Base-by-base conservation (phyloP, 2,329 filamentous ascomycete genomes). In the Berkeleyomyces rouxiae region DNA sequence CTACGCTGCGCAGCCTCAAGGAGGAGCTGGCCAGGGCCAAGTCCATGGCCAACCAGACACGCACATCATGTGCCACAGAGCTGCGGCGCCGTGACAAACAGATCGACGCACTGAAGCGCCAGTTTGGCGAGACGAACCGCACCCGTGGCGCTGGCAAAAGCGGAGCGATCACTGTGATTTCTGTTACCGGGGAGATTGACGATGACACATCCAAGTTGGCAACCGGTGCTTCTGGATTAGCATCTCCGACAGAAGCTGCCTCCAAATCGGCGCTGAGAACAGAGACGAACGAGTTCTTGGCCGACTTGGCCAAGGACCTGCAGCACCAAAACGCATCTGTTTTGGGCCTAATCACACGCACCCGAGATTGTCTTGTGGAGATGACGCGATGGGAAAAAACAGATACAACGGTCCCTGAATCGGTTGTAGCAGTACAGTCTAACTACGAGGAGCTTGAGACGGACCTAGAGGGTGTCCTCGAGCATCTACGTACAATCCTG, bases 301-400 rank as follows among this genome's bases (percentile, higher is more conserved):
- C 91, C 0, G 85, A 88, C 69, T 76, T 96, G 64, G 91, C 89
- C 39, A 87, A 88, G 70, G 84, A 83, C 46, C 75, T 97, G 64
- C 93, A 90, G 69, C 89, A 95, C 67, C 93, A 99, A 72, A 99
- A 99, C 69, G 91, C 96, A 70, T 81, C 82, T 4, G 74, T 97
- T 10, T 82, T 95, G 44, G 77, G 77, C 1, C 77, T 96, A 39
- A 79, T 95, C 59, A 78, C 84, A 61, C 82, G 81, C 59, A 88
- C 90, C 0, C 80, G 92, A 63, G 76, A 81, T 1, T 88, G 83
- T 0, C 74, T 97, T 64, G 83, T 84, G 66, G 81, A 86, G 59
- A 82, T 87, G 77, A 84, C 82, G 67, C 83, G 84, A 0, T 81
- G 79, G 69, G 74, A 77, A 37, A 72, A 70, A 33, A 69, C 70